Evolutionary conservation across 345 rosid species (phyloP).

Genomic region (Raphanus sativus): DNA sequence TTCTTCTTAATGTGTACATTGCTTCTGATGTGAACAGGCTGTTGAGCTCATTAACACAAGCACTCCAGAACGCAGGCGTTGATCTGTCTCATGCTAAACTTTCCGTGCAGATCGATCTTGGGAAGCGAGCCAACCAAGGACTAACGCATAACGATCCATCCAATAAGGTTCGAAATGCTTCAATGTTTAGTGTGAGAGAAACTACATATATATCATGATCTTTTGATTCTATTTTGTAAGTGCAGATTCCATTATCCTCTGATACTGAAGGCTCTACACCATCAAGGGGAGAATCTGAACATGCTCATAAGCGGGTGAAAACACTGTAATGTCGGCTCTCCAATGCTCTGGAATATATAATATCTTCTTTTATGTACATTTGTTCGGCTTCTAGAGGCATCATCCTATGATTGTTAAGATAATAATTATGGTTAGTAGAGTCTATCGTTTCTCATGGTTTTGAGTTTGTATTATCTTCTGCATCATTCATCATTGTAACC

Average conservation of each 20-base stretch:
- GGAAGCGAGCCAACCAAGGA: conserved; percentile 64
- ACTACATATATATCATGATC: background rate
- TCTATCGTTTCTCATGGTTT: background rate
- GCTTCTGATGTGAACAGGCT: conserved; percentile 50
- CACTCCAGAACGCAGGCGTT: conserved; percentile 72
- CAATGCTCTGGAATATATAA: conserved; percentile 8
- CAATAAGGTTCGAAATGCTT: conserved; percentile 19
- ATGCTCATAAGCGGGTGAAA: conserved; percentile 62
- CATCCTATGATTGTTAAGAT: conserved; percentile 8
- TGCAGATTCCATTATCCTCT: conserved; percentile 41
- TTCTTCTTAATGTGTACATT: background rate
- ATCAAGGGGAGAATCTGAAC: conserved; percentile 59
- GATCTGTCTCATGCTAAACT: conserved; percentile 86
- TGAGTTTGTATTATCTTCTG: conserved; percentile 25
- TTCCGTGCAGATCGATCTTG: conserved; percentile 83
- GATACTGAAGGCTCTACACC: conserved; percentile 9
- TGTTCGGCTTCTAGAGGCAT: conserved; percentile 25
- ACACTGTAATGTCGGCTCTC: conserved; percentile 21
- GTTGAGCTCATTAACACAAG: conserved; percentile 74
- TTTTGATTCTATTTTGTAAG: conserved; percentile 43
- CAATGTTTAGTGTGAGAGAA: background rate
- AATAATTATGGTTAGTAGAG: conserved; percentile 28
- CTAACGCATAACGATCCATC: conserved; percentile 32
- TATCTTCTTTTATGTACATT: conserved; percentile 29
- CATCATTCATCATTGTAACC: conserved; percentile 35